phyloP scores from a whole-genome alignment of 805 yeast genomes.

The Kurtzmaniella fragi region DNA sequence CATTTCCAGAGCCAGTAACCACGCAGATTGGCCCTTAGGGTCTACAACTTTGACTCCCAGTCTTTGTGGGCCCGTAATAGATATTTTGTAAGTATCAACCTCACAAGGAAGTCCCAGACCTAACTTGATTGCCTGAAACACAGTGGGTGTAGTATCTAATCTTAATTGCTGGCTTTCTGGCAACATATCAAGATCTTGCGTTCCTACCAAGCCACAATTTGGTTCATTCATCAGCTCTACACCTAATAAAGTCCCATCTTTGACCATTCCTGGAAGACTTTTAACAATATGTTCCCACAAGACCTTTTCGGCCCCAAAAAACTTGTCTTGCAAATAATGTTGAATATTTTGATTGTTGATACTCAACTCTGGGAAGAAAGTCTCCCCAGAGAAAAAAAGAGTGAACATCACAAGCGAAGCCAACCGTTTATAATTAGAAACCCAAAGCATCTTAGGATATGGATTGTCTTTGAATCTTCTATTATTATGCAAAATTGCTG shows the following conservation, averaged over 20 bases:
- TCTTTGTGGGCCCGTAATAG: conserved; percentile 73
- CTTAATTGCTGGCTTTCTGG: conserved; percentile 64
- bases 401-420: conserved; percentile 83
- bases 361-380: conserved; percentile 69
- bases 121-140: conserved; percentile 62
- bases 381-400: conserved; percentile 72
- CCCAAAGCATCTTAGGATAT: conserved; percentile 89
- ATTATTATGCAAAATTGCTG: conserved; percentile 71
- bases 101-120: conserved; percentile 74
- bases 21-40: conserved; percentile 63
- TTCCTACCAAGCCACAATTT: conserved; percentile 67
- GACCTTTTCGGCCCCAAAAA: conserved; percentile 44
- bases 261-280: conserved; percentile 27
- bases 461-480: conserved; percentile 29
- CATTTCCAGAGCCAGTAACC: conserved; percentile 53
- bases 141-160: conserved; percentile 80
- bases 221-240: conserved; percentile 87
- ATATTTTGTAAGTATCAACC: conserved; percentile 65
- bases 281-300: conserved; percentile 27
- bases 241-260: conserved; percentile 58
- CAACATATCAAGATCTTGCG: conserved; percentile 44
- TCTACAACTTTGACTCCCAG: conserved; percentile 52
- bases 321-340: conserved; percentile 65
- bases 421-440: conserved; percentile 75
- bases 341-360: conserved; percentile 75